Evolutionary conservation across 192 early-diverging fungal species (phyloP).

Genomic region (Jimgerdemannia lactiflua): DNA sequence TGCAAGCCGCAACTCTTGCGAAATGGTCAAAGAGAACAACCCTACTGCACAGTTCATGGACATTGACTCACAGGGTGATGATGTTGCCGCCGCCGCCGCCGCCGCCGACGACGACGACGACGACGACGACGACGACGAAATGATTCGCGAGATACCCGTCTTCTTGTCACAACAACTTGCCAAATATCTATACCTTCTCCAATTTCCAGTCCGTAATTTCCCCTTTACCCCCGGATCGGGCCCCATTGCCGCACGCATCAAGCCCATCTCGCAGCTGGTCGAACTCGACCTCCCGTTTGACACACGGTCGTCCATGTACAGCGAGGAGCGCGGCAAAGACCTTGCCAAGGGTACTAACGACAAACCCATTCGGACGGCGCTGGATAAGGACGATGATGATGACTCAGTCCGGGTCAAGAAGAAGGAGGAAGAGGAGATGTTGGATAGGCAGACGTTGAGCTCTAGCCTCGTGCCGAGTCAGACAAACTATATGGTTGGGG

Average conservation of each 20-base stretch:
- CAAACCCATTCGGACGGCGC: slow-evolving; percentile 61
- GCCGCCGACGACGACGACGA: neutral
- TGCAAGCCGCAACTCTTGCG: no score
- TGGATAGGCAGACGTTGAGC: slow-evolving; percentile 80
- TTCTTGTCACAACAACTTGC: slow-evolving; percentile 69
- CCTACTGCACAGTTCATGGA: no score
- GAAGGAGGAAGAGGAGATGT: slow-evolving; percentile 42
- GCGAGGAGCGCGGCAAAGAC: slow-evolving; percentile 71
- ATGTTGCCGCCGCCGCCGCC: no score
- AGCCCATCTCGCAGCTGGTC: slow-evolving; percentile 77
- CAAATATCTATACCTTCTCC: slow-evolving; percentile 74
- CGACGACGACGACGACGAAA: slow-evolving; percentile 55
- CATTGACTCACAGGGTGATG: no score
- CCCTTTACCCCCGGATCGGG: slow-evolving; percentile 37
- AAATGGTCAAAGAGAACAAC: no score
- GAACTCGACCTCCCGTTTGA: slow-evolving; percentile 85
- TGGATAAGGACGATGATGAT: slow-evolving; percentile 42
- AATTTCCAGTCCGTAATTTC: slow-evolving; percentile 72
- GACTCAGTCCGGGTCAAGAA: slow-evolving; percentile 3
- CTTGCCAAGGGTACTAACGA: slow-evolving; percentile 76
- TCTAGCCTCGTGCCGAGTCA: slow-evolving; percentile 75
- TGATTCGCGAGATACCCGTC: slow-evolving; percentile 77
- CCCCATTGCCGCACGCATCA: slow-evolving; percentile 71
- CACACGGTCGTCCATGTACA: slow-evolving; percentile 70
- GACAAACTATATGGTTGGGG: slow-evolving; percentile 83